Base-by-base conservation (phyloP, 2,329 filamentous ascomycete genomes). In the Fusarium haematococcum region DNA sequence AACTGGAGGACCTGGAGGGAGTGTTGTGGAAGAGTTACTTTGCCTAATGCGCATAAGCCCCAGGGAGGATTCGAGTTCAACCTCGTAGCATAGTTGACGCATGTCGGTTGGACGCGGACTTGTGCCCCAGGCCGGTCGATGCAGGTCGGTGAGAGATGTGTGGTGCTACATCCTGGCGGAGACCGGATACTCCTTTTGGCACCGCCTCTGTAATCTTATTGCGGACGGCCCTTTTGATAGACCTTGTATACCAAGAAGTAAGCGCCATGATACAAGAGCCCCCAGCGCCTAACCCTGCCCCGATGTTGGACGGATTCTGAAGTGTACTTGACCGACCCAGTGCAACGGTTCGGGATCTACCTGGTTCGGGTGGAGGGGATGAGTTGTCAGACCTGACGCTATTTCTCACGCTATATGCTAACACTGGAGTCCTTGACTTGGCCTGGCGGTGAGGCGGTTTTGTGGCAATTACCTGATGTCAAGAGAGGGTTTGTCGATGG, bases 11-110 rank as follows among this genome's bases (percentile, higher is more conserved):
- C 80, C 84, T 99, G 68, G 95, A 98, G 79, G 97, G 97, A 62
- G 97, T 99, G 57, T 86, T 99, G 62, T 99, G 97, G 97, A 99
- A 99, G 92, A 98, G 96, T 83, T 99, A 99, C 82, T 99, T 99
- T 86, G 97, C 95, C 45, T 98, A 86, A 75, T 20, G 82, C 54
- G 50, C 30, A n/a, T 20, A 18, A 25, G 25, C 20, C 20, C 20
- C 6, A 39, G 25, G 61, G 50, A 61, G 41, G 37, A 57, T 56
- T 56, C 65, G 71, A 65, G 65, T 59, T 65, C 65, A 73, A 73
- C 66, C 66, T 71, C 62, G 35, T 41, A 64, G 56, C 54, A 59
- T 60, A 14, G 41, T 43, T 41, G 23, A 27, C 10, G 30, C 16
- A 50, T 43, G 16, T 59, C n/a, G n/a, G n/a, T 25, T 63, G 23